phyloP scores from a whole-genome alignment of 2,329 filamentous ascomycete genomes.

The Tolypocladium inflatum region DNA sequence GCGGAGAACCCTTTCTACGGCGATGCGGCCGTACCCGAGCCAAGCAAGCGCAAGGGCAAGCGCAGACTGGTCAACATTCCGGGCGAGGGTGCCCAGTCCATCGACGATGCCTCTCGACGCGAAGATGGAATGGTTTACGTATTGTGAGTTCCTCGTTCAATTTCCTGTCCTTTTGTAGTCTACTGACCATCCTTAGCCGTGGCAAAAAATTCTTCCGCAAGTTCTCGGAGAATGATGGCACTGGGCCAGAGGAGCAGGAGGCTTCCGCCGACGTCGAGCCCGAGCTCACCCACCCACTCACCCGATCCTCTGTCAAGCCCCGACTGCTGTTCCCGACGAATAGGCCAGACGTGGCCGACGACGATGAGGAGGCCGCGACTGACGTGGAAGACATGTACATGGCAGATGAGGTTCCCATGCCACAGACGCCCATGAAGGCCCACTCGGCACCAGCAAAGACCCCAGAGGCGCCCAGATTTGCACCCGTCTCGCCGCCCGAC shows the following conservation, averaged over 20 bases:
- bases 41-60: constrained; percentile 42
- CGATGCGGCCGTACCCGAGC: constrained; percentile 27
- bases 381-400: constrained; percentile 43
- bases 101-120: constrained; percentile 54
- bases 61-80: constrained; percentile 44
- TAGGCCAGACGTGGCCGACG: constrained; percentile 32
- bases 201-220: constrained; percentile 72
- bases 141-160: constrained; percentile 51
- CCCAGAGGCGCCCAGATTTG: constrained; percentile 45
- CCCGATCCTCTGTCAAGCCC: constrained; percentile 62
- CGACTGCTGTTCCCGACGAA: constrained; percentile 58
- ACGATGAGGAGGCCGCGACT: constrained; percentile 51
- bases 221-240: constrained; percentile 37
- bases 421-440: constrained; percentile 29
- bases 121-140: constrained; percentile 66
- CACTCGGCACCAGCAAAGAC: constrained; percentile 25
- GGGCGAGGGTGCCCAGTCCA: constrained; percentile 46
- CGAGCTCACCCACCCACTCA: constrained; percentile 36
- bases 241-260: constrained; percentile 14
- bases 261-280: constrained; percentile 24
- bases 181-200: constrained; percentile 41
- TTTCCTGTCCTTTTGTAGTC: not conserved
- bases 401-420: constrained; percentile 7
- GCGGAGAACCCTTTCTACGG: constrained; percentile 65
- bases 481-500: constrained; percentile 52